Percentiles rank a stretch among this genome's conserved stretches.
phyloP scores from a whole-genome alignment of 306 rosid genomes.

The Casuarina equisetifolia region DNA sequence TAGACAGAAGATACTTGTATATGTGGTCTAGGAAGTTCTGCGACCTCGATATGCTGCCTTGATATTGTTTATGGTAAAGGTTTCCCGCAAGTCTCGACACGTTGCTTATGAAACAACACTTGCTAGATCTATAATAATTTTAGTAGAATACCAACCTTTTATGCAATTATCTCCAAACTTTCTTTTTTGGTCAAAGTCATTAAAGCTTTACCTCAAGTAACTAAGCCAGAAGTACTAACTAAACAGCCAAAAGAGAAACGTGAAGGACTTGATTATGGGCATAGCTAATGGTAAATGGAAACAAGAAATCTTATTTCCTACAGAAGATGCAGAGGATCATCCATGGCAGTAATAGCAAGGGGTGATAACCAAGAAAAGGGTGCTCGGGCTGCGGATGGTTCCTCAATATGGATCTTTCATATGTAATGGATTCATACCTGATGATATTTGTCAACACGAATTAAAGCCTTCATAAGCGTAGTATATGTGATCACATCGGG shows the following conservation, averaged over 20 bases:
- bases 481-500: conserved; percentile 95
- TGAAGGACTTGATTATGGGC: not conserved
- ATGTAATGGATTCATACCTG: conserved; percentile 44
- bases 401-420: not conserved
- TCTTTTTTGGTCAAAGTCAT: not conserved
- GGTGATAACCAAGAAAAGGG: not conserved
- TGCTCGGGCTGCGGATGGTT: not conserved
- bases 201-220: not conserved
- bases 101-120: not conserved
- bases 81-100: not conserved
- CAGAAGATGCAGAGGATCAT: not conserved
- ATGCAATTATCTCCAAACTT: not conserved
- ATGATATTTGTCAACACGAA: conserved; percentile 71
- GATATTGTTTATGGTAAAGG: not conserved
- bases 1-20: not conserved
- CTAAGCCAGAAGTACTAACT: not conserved
- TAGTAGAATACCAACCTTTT: not conserved
- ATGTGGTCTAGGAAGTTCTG: not conserved
- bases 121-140: not conserved
- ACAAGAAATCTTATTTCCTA: not conserved
- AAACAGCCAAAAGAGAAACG: not conserved
- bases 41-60: not conserved
- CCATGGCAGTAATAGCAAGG: not conserved
- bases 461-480: conserved; percentile 90
- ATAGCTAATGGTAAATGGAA: not conserved